These are phyloP conservation scores for Torulaspora gathmanii DNA, from an alignment of 805 yeast species.

Conservation along the genomic window DNA sequence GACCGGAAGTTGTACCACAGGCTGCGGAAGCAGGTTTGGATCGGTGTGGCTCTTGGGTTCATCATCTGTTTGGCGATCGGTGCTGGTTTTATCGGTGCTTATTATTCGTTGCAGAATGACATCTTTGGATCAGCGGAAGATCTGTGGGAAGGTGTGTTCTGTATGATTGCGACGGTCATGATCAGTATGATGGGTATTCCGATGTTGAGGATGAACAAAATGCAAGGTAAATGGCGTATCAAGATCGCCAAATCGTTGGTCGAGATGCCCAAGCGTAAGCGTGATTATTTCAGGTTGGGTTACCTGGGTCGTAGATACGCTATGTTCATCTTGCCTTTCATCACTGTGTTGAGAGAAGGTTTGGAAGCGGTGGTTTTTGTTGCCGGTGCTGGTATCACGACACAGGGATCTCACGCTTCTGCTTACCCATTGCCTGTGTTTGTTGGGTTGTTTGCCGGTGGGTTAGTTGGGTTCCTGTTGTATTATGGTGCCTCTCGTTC, in stretches of 20 bases:
- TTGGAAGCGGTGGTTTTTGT: constrained; percentile 93
- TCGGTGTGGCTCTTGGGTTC: constrained; percentile 71
- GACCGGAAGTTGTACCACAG: constrained; percentile 54
- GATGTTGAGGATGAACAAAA: constrained; percentile 90
- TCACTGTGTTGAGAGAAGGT: constrained; percentile 95
- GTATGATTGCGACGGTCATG: constrained; percentile 82
- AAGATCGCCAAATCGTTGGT: constrained; percentile 84
- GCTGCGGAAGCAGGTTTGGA: constrained; percentile 79
- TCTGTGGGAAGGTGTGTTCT: constrained; percentile 94
- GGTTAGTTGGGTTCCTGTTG: constrained; percentile 59
- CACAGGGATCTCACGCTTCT: constrained; percentile 49
- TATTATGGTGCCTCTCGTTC: constrained; percentile 78
- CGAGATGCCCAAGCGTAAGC: constrained; percentile 47
- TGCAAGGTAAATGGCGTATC: constrained; percentile 96
- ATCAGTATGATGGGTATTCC: constrained; percentile 94
- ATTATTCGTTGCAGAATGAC: constrained; percentile 74
- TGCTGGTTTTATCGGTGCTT: constrained; percentile 91
- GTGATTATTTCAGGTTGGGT: constrained; percentile 51
- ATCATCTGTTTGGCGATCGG: constrained; percentile 79
- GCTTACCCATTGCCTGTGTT: constrained; percentile 94
- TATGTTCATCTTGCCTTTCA: constrained; percentile 83
- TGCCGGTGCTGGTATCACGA: constrained; percentile 84
- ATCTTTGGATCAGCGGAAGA: constrained; percentile 86
- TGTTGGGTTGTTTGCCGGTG: constrained; percentile 78
- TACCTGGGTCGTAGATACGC: constrained; percentile 67